A percentile compares a stretch with the other conserved stretches of the same genome.
Conservation (phyloP, 148 eudicot genomes). For the Fagopyrum esculentum region DNA sequence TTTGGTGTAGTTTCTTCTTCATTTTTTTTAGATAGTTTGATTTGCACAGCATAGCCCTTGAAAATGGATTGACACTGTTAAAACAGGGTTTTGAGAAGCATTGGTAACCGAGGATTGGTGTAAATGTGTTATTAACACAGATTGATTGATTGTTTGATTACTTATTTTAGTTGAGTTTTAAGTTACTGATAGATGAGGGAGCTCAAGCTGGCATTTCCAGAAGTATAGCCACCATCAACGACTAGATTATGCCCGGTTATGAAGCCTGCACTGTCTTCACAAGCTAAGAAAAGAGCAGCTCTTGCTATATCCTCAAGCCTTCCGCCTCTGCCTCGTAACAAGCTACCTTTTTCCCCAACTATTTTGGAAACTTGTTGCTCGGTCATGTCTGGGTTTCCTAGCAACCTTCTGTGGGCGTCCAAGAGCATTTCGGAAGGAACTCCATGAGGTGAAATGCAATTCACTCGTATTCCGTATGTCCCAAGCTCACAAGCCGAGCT, state of each 20-base stretch:
- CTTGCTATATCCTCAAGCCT: constrained; percentile 45
- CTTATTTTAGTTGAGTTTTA: not conserved
- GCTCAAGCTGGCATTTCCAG: constrained; percentile 31
- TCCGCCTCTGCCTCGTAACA: constrained; percentile 36
- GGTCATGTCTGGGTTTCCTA: constrained; percentile 21
- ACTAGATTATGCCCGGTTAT: constrained; percentile 67
- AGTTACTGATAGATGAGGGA: constrained; percentile 18
- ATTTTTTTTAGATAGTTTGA: no score
- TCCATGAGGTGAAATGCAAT: constrained; percentile 76
- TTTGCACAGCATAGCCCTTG: no score
- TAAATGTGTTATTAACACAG: not conserved
- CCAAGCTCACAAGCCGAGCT: constrained; percentile 72
- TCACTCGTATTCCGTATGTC: constrained; percentile 63
- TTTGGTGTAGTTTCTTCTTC: not conserved
- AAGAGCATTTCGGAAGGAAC: constrained; percentile 78
- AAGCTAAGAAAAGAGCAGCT: constrained; percentile 51
- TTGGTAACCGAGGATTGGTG: not conserved
- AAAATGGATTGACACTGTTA: no score
- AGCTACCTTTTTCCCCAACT: constrained; percentile 44
- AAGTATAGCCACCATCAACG: constrained; percentile 69
- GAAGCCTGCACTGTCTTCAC: constrained; percentile 55
- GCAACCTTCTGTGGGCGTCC: constrained; percentile 27
- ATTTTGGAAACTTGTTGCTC: constrained; percentile 39
- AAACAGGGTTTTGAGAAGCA: not conserved
- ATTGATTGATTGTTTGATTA: not conserved